These are phyloP conservation scores for Isoetes taiwanensis DNA, from an alignment of 75 land plant genomes.

Conservation along the genomic window DNA sequence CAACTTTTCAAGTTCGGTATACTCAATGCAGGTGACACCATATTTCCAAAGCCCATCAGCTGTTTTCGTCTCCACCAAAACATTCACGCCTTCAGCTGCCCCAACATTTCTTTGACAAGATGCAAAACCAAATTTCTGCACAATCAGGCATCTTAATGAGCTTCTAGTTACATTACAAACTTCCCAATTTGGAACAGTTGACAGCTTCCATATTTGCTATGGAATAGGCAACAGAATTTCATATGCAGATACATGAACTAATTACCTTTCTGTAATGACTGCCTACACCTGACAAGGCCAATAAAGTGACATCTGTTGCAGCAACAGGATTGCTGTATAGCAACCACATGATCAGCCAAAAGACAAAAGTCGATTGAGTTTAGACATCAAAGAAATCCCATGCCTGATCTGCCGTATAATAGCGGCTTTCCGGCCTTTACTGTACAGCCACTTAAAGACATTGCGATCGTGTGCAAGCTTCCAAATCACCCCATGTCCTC, in stretches of 20 bases:
- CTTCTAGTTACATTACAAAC: too few species aligned
- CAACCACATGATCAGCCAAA: constrained; percentile 9
- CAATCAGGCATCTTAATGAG: too few species aligned
- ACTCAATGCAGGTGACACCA: constrained; percentile 85
- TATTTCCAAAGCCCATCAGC: constrained; percentile 69
- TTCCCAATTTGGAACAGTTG: not conserved
- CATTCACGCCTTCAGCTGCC: constrained; percentile 97
- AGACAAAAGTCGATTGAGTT: too few species aligned
- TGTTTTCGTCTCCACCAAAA: constrained; percentile 57
- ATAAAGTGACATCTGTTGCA: constrained; percentile 78
- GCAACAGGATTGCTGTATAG: constrained; percentile 91
- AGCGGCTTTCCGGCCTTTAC: constrained; percentile 74
- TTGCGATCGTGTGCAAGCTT: constrained; percentile 83
- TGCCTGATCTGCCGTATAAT: constrained; percentile 96
- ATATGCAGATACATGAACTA: not conserved
- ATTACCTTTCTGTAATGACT: constrained; percentile 55
- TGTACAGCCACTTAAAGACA: constrained; percentile 71
- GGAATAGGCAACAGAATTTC: not conserved
- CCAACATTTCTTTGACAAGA: constrained; percentile 70
- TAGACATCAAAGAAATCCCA: too few species aligned
- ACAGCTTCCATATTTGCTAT: not conserved
- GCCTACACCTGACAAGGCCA: constrained; percentile 91
- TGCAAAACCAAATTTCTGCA: constrained; percentile 95
- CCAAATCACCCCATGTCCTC: constrained; percentile 99
- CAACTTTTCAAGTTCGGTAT: constrained; percentile 89